phyloP scores from a whole-genome alignment of 2,329 filamentous ascomycete species.

The Albophoma yamanashiensis region DNA sequence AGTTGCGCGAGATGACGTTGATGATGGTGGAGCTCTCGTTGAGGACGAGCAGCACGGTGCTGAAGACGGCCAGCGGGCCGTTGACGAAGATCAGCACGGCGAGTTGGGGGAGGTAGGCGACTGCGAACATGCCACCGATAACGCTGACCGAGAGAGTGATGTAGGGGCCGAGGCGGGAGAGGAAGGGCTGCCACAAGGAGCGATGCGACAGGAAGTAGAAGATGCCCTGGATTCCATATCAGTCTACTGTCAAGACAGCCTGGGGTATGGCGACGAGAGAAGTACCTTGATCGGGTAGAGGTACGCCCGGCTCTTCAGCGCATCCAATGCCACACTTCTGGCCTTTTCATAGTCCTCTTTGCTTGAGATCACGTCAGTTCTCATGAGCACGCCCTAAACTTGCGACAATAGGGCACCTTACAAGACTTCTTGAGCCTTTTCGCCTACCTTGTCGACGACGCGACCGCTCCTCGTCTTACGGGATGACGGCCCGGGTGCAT shows the following conservation, averaged over 20 bases:
- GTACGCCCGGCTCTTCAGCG: slow-evolving; percentile 67
- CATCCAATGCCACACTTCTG: slow-evolving; percentile 52
- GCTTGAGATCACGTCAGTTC: slow-evolving; percentile 19
- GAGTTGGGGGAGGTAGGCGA: slow-evolving; percentile 79
- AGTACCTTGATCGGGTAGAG: slow-evolving; percentile 66
- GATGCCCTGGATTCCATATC: slow-evolving; percentile 34
- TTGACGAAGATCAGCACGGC: slow-evolving; percentile 76
- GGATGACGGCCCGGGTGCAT: slow-evolving; percentile 8
- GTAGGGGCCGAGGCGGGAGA: slow-evolving; percentile 46
- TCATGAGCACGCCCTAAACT: neutral
- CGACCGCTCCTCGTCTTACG: slow-evolving; percentile 15
- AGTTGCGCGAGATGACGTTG: slow-evolving; percentile 51
- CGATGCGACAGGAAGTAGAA: slow-evolving; percentile 47
- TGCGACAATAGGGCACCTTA: slow-evolving; percentile 11
- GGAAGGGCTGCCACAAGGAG: slow-evolving; percentile 47
- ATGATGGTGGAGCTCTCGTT: slow-evolving; percentile 50
- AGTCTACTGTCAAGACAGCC: neutral
- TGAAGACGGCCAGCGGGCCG: slow-evolving; percentile 68
- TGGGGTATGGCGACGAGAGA: neutral
- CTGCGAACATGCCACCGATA: slow-evolving; percentile 71
- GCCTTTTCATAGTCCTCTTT: slow-evolving; percentile 63
- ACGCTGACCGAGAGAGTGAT: slow-evolving; percentile 62
- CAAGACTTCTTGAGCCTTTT: slow-evolving; percentile 40
- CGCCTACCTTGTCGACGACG: slow-evolving; percentile 27
- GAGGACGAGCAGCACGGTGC: slow-evolving; percentile 57